Conservation (phyloP, 2,329 filamentous ascomycete species). For the Exophiala aquamarina region DNA sequence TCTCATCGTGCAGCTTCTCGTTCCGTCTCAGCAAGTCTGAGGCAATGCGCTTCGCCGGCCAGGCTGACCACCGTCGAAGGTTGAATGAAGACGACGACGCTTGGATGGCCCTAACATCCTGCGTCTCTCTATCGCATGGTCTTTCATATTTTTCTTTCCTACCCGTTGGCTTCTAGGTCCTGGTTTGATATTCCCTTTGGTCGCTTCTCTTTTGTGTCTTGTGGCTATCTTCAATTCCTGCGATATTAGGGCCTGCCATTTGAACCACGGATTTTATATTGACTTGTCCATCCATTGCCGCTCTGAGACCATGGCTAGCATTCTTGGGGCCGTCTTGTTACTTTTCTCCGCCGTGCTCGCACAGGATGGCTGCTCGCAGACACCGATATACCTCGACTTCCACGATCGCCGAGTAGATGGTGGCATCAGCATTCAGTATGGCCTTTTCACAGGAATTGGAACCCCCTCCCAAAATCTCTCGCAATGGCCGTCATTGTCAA, state of each 20-base stretch:
- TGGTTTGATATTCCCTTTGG: neutral
- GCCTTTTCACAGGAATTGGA: conserved; percentile 46
- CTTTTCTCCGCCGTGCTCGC: conserved; percentile 9
- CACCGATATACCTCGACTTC: conserved; percentile 45
- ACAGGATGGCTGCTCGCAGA: conserved; percentile 16
- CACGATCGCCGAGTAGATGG: conserved; percentile 44
- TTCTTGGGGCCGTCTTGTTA: conserved; percentile 3
- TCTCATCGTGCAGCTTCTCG: neutral
- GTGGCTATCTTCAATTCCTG: neutral
- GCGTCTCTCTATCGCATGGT: neutral
- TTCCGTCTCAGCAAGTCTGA: neutral
- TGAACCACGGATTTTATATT: too few relatives aligned
- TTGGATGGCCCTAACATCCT: neutral
- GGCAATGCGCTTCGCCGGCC: conserved; percentile 2
- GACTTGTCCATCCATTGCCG: too few relatives aligned
- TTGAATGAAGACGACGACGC: neutral
- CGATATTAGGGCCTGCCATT: too few relatives aligned
- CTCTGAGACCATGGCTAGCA: conserved; percentile 10
- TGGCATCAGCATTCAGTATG: conserved; percentile 41
- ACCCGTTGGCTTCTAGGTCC: neutral
- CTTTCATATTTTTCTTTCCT: neutral
- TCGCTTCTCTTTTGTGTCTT: neutral
- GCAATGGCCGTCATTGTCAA: conserved; percentile 42
- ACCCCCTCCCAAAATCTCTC: conserved; percentile 46
- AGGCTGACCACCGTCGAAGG: neutral